These are phyloP conservation scores for Phyllosticta citrichinensis DNA, from an alignment of 2,329 filamentous ascomycete species.

Conservation along the genomic window DNA sequence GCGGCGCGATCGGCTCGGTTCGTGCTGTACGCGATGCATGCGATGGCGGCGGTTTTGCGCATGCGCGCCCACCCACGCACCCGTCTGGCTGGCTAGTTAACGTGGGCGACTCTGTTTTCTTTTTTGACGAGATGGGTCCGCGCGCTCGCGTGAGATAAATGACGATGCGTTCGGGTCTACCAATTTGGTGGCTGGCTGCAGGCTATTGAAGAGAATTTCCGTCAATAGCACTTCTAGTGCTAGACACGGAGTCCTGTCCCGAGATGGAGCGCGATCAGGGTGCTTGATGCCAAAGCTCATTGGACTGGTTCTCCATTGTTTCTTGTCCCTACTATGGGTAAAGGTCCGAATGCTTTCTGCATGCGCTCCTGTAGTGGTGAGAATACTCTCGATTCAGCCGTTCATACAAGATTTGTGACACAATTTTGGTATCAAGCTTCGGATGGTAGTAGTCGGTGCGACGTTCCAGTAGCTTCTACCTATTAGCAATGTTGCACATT, in stretches of 20 bases:
- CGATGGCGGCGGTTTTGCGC: neutral
- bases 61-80: neutral
- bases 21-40: neutral
- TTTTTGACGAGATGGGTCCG: neutral
- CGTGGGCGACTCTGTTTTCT: neutral
- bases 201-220: neutral
- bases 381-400: too few relatives aligned
- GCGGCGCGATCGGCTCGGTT: neutral
- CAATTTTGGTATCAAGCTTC: neutral
- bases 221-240: neutral
- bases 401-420: too few relatives aligned
- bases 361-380: too few relatives aligned
- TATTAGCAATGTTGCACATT: neutral
- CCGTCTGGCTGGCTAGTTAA: neutral
- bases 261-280: neutral
- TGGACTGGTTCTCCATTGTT: too few relatives aligned
- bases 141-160: neutral
- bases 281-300: too few relatives aligned
- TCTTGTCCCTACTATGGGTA: too few relatives aligned
- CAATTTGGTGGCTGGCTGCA: neutral
- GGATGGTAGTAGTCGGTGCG: neutral
- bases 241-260: neutral
- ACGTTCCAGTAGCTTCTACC: neutral
- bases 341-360: too few relatives aligned
- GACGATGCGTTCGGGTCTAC: neutral